Evolutionary conservation across 2,329 filamentous ascomycete genomes (phyloP).

Genomic region (Pseudogymnoascus sp.): DNA sequence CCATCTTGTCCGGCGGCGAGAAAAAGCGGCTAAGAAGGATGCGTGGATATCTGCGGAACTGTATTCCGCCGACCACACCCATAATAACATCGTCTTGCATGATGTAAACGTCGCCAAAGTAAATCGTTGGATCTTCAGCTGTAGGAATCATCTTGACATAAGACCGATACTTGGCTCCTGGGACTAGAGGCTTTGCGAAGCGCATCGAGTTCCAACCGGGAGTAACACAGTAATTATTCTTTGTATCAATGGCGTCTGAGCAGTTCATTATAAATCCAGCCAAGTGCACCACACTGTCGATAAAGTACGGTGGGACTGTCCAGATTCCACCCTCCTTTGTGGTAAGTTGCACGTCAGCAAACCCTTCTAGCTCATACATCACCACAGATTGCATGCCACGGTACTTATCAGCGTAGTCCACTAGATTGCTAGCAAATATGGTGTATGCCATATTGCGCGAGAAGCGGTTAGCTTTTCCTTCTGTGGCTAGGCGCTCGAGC

Average conservation of each 20-base stretch:
- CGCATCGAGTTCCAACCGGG: constrained; percentile 23
- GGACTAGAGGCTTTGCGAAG: constrained; percentile 17
- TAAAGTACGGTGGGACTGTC: constrained; percentile 17
- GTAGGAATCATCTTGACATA: constrained; percentile 26
- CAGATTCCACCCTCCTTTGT: constrained; percentile 16
- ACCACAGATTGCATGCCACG: constrained; percentile 21
- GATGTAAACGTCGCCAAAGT: constrained; percentile 31
- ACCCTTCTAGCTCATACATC: constrained; percentile 17
- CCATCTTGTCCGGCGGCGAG: constrained; percentile 26
- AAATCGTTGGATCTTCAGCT: constrained; percentile 23
- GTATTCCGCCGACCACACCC: constrained; percentile 27
- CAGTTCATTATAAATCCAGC: constrained; percentile 20
- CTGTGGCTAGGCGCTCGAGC: constrained; percentile 39
- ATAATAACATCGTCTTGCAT: constrained; percentile 29
- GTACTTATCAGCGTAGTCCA: constrained; percentile 16
- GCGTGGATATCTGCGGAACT: constrained; percentile 32
- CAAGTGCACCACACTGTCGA: constrained; percentile 17
- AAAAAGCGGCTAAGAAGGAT: constrained; percentile 34
- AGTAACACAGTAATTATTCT: constrained; percentile 21
- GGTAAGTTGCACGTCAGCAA: constrained; percentile 22
- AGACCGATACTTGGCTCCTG: constrained; percentile 18
- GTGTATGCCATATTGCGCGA: constrained; percentile 35
- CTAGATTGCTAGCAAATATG: constrained; percentile 19
- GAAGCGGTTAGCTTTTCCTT: constrained; percentile 47
- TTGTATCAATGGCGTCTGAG: constrained; percentile 19